These are phyloP conservation scores for Auriscalpium vulgare DNA, from an alignment of 768 basidiomycete genomes.

Conservation along the genomic window DNA sequence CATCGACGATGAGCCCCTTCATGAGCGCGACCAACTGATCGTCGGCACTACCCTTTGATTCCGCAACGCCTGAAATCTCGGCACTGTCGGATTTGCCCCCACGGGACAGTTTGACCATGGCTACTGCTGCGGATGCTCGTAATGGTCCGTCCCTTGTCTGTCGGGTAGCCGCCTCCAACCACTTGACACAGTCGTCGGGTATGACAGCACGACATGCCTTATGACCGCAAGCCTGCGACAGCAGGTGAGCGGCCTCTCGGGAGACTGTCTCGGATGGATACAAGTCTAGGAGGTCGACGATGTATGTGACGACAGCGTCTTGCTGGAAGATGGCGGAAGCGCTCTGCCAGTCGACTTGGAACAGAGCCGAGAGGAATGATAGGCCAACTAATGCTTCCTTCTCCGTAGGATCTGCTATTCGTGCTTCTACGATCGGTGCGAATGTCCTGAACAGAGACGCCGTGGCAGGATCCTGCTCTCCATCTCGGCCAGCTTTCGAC, in stretches of 20 bases:
- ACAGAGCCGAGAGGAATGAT: constrained; percentile 68
- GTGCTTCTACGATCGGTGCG: constrained; percentile 37
- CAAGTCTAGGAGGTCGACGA: constrained; percentile 69
- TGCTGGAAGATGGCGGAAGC: constrained; percentile 58
- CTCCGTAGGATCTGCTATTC: constrained; percentile 52
- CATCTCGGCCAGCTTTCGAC: constrained; percentile 26
- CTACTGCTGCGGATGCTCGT: constrained; percentile 59
- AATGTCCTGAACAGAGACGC: constrained; percentile 43
- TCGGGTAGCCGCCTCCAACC: constrained; percentile 57
- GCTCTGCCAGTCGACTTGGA: constrained; percentile 70
- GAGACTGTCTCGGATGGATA: constrained; percentile 40
- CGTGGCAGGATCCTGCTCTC: constrained; percentile 37
- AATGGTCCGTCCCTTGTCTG: constrained; percentile 37
- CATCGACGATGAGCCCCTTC: constrained; percentile 24
- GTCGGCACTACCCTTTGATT: constrained; percentile 2
- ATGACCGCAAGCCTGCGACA: constrained; percentile 71
- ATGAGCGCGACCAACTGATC: constrained; percentile 2
- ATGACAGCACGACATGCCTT: constrained; percentile 62
- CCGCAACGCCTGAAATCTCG: constrained; percentile 17
- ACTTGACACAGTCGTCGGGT: constrained; percentile 45
- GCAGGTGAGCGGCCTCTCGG: constrained; percentile 59
- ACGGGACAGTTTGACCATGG: constrained; percentile 70
- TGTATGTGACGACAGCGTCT: constrained; percentile 54
- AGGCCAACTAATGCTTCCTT: constrained; percentile 43
- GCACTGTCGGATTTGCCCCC: constrained; percentile 42